These are phyloP conservation scores for Pyrenophora seminiperda DNA, from an alignment of 2,329 filamentous ascomycete species.

Conservation along the genomic window DNA sequence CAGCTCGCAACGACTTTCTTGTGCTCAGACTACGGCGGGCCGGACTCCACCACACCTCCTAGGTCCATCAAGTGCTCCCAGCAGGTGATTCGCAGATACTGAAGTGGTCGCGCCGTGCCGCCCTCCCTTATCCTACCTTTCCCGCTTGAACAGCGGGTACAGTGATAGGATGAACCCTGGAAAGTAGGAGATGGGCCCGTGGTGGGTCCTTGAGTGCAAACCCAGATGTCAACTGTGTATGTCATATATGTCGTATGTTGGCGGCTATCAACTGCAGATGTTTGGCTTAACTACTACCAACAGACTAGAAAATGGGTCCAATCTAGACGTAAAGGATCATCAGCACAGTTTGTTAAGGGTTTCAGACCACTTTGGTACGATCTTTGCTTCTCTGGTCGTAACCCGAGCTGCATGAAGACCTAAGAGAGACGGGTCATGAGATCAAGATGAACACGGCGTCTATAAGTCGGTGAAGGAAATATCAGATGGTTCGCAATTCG, in stretches of 20 bases:
- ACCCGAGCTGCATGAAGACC: no score
- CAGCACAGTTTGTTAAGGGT: neutral
- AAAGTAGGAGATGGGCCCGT: conserved; percentile 9
- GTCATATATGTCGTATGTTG: conserved; percentile 13
- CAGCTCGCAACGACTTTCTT: conserved; percentile 17
- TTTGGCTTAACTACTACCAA: conserved; percentile 9
- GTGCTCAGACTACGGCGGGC: conserved; percentile 24
- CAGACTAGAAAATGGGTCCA: neutral
- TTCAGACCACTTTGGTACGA: neutral
- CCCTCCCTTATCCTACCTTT: conserved; percentile 22
- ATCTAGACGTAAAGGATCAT: conserved; percentile 2
- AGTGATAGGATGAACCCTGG: conserved; percentile 7
- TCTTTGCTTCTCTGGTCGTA: neutral
- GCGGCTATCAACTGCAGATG: conserved; percentile 19
- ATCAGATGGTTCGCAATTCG: conserved; percentile 2
- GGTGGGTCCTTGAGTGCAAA: neutral
- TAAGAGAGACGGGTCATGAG: neutral
- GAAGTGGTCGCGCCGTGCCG: conserved; percentile 38
- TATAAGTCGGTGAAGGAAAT: neutral
- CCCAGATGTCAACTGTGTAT: conserved; percentile 13
- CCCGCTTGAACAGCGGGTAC: conserved; percentile 6
- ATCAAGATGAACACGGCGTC: neutral
- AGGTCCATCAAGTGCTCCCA: conserved; percentile 11
- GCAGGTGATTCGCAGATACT: conserved; percentile 34
- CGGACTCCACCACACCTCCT: conserved; percentile 31